Evolutionary conservation across 192 early-diverging fungal genomes (phyloP), one percentile per base, ranked within the genome.

Genomic region (Obelidium mucronatum): DNA sequence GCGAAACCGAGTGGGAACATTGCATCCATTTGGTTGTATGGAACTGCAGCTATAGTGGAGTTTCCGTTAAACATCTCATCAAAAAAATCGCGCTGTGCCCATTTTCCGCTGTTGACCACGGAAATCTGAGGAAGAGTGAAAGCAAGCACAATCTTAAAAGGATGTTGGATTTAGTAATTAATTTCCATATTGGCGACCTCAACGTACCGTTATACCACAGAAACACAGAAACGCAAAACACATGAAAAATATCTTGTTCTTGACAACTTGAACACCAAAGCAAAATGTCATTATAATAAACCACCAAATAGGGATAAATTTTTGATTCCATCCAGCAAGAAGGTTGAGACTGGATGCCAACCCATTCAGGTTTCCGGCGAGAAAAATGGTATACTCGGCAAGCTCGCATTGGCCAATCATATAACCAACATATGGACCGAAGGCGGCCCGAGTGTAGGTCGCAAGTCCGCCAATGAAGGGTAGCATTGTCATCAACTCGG

Each of bases 391-490:
- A 56, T 76, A 76, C 51, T 76, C 74, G n/a, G 40, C 31, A 17
- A 76, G 19, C 55, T 76, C 74, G 42, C 62, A 66, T 3, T 34
- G 28, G 1, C 63, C 74, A 33, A 76, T 48, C 28, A 76, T 11
- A 64, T 67, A 76, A 26, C 74, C 73, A 5, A 74, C 26, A 44
- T 74, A 63, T 8, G 73, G 73, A 17, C 73, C 73, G 33, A 74
- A 74, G 3, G 73, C 73, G 4, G 59, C 60, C 4, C 73, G 34
- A n/a, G 73, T 35, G 34, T 42, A 74, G 4, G 73, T 74, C 26
- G 73, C 73, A 22, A 74, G 31, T 4, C 73, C 73, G 26, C 73
- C 73, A 51, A 28, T 74, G 31, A 63, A 74, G 4, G 73, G 73
- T 26, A 74, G 59, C 73, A 74, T 74, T 28, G 59, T 36, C 73